A percentile compares a stretch with the other conserved stretches of the same genome.
Conservation (phyloP, 2,329 filamentous ascomycete genomes). For the Stachybotrys echinatus region DNA sequence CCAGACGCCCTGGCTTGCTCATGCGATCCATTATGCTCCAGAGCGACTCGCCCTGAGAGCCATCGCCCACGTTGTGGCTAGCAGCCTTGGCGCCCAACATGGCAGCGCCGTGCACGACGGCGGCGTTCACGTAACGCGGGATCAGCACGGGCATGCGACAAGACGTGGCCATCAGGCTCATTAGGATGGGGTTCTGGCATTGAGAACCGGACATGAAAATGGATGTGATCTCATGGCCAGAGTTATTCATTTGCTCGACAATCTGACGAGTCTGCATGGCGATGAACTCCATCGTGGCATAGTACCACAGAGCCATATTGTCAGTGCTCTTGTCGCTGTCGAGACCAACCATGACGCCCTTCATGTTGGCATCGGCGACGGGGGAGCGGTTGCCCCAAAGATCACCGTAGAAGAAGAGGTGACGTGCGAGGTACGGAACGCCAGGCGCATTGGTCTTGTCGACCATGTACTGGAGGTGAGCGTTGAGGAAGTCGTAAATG, state of each 20-base stretch:
- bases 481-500: constrained; percentile 93
- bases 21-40: constrained; percentile 98
- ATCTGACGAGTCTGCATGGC: constrained; percentile 96
- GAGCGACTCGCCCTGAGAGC: constrained; percentile 74
- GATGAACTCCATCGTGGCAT: constrained; percentile 96
- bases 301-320: constrained; percentile 86
- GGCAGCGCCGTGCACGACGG: constrained; percentile 94
- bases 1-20: constrained; percentile 85
- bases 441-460: constrained; percentile 65
- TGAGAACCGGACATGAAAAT: constrained; percentile 99
- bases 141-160: constrained; percentile 93
- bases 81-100: constrained; percentile 99
- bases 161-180: constrained; percentile 84
- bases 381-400: constrained; percentile 95
- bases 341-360: constrained; percentile 80
- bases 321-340: constrained; percentile 83
- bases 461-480: constrained; percentile 73
- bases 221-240: constrained; percentile 80
- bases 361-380: constrained; percentile 89
- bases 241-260: constrained; percentile 84
- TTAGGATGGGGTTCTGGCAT: constrained; percentile 91
- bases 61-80: constrained; percentile 61
- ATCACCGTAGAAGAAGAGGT: constrained; percentile 98
- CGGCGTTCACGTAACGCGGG: constrained; percentile 88
- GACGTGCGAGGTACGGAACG: constrained; percentile 79